Evolutionary conservation across 805 yeast species (phyloP), one percentile per base, ranked within the genome.

Genomic region (Nadsonia fulvescens): DNA sequence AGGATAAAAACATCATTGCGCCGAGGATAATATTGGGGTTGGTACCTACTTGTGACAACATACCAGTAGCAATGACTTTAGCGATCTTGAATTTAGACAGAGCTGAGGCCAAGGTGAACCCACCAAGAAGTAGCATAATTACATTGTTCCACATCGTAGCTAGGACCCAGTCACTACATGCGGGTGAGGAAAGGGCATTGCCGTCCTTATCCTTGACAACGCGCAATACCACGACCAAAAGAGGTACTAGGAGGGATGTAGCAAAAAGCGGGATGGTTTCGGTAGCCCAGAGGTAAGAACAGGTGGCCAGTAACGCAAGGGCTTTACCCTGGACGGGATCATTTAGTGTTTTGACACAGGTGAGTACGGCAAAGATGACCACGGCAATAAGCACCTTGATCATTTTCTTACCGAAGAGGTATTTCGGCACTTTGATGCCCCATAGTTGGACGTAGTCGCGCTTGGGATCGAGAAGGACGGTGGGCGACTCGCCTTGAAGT

Each of bases 101-200:
- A 0, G 93, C 94, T 9, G 93, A 94, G 8, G 98, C 96, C 30
- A 86, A 54, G 0, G 95, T 74, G 51, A 86, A 86, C 1, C 98
- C 98, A 36, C 96, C 96, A 7, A 86, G 53, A 27, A 86, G 56
- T 19, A 86, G 56, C 76, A 83, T 70, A 35, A 89, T 79, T 9
- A 82, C 91, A 2, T 94, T 79, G 5, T 83, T 71, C 95, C 95
- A 86, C 96, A 86, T 86, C 11, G 82, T 58, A 2, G 79, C 58
- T 35, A 89, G 66, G 28, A 86, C 78, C 43, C 62, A 78, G 39
- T 70, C 67, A 1, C 93, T 63, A 2, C 95, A 82, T 5, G 65
- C 76, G 0, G 66, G 54, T 2, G 86, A 72, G 2, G 43, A 34
- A 61, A 83, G 56, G 4, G 25, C 17, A 8, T 61, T 61, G 2